phyloP scores from a whole-genome alignment of 208 protist genomes.

The Leptomonas seymouri region DNA sequence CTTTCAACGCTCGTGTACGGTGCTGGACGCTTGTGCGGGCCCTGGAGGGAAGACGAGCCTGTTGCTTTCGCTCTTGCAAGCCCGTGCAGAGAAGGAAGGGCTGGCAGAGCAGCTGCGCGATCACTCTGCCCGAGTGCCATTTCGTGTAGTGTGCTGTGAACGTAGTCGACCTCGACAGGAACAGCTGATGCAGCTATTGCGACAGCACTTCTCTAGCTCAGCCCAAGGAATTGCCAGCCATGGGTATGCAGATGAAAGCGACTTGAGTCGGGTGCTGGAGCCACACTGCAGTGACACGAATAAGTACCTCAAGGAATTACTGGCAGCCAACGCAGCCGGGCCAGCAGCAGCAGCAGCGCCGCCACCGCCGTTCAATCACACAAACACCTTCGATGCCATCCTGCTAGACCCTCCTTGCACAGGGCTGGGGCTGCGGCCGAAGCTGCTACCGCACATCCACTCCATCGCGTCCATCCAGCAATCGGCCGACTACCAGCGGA shows the following conservation, averaged over 20 bases:
- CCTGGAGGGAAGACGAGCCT: constrained; percentile 94
- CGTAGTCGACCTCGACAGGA: constrained; percentile 46
- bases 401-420: constrained; percentile 89
- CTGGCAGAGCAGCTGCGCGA: constrained; percentile 6
- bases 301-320: constrained; percentile 25
- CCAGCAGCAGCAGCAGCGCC: no score
- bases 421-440: constrained; percentile 74
- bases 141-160: constrained; percentile 55
- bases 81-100: constrained; percentile 25
- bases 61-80: constrained; percentile 55
- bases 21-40: constrained; percentile 94
- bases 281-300: constrained; percentile 34
- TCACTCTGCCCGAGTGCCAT: not conserved
- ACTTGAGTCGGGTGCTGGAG: constrained; percentile 17
- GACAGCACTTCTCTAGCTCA: constrained; percentile 38
- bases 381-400: constrained; percentile 55
- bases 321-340: not conserved
- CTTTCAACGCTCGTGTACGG: constrained; percentile 1
- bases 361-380: not conserved
- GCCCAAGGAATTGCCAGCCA: not conserved
- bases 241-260: not conserved
- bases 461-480: constrained; percentile 33
- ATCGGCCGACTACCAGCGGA: constrained; percentile 75
- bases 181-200: constrained; percentile 40
- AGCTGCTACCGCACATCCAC: constrained; percentile 52